Percentiles rank a stretch among this genome's conserved stretches.
Evolutionary conservation across 768 basidiomycete species (phyloP).

Genomic region (Chlorophyllum brunneum): DNA sequence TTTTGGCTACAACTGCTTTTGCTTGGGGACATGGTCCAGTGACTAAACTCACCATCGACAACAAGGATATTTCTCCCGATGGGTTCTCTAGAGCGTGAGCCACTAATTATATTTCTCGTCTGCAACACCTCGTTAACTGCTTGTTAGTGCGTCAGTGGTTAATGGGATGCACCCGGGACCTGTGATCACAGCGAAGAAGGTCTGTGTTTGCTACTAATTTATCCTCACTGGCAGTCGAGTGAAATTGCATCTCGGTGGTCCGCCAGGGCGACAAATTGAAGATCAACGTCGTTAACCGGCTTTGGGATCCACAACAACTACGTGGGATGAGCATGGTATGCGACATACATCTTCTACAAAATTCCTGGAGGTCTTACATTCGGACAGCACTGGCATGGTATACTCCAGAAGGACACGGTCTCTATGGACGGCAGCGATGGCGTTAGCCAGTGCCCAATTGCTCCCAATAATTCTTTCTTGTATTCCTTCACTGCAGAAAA

Average conservation of each 20-base stretch:
- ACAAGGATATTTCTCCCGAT: conserved; percentile 14
- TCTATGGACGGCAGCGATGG: conserved; percentile 29
- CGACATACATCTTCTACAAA: neutral
- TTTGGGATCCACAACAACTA: conserved; percentile 34
- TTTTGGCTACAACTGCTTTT: neutral
- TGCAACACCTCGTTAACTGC: neutral
- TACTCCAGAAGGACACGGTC: conserved; percentile 27
- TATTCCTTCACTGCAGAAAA: conserved; percentile 37
- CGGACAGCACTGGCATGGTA: conserved; percentile 30
- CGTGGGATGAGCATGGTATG: conserved; percentile 39
- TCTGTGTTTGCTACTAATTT: neutral
- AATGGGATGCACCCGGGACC: conserved; percentile 16
- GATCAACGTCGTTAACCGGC: conserved; percentile 37
- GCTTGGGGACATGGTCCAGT: neutral
- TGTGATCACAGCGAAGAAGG: conserved; percentile 25
- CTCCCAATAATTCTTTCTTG: conserved; percentile 31
- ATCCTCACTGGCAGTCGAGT: neutral
- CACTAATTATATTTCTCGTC: too few species aligned
- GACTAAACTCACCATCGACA: neutral
- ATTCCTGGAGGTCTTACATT: neutral
- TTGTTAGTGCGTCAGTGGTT: neutral
- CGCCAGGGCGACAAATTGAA: conserved; percentile 33
- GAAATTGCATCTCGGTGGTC: neutral
- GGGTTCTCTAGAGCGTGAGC: conserved; percentile 20
- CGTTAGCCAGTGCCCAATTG: conserved; percentile 44